Evolutionary conservation across 768 basidiomycete genomes (phyloP), one percentile per base, ranked within the genome.

Genomic region (Lactifluus pinguis): DNA sequence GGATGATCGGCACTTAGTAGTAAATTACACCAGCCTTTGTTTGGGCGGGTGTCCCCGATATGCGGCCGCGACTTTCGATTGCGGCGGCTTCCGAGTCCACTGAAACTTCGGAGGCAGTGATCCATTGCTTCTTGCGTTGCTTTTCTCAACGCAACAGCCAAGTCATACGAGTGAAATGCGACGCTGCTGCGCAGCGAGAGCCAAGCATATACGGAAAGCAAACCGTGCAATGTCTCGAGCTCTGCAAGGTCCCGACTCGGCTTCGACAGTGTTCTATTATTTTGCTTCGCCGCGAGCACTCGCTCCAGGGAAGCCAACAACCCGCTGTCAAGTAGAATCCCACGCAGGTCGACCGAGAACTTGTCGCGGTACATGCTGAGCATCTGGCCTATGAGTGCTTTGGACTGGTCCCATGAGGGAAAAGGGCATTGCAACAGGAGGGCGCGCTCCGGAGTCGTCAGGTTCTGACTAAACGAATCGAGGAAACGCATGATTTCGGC

Each of bases 191-290:
- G 85, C 70, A 82, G 85, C 19, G 79, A 77, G 64, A 94, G 76
- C 95, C 95, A 99, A 52, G 92, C 75, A 72, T 98, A 98, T 21
- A 87, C 66, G 14, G 86, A 84, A 32, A 92, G 67, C 34, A 82
- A 74, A 67, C 86, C 87, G 73, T 99, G 93, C 61, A 91, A 72
- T 6, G 79, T 76, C 72, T 98, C 95, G 49, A 98, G 72, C 15
- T 52, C 54, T 42, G 21, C 32, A 65, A 69, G 67, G 44, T 65
- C 49, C 11, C 48, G n/a, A 34, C 54, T 53, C 13, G 64, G 55
- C 30, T 30, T 56, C 34, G 32, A 47, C 14, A 41, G 49, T 30
- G 52, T 45, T 25, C 60, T 61, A 51, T 58, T 55, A 45, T 73
- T 56, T 65, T 60, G 42, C 15, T 76, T 73, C 55, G 69, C 68